phyloP scores from a whole-genome alignment of 257 asterid species.

The Solanum okadae region DNA sequence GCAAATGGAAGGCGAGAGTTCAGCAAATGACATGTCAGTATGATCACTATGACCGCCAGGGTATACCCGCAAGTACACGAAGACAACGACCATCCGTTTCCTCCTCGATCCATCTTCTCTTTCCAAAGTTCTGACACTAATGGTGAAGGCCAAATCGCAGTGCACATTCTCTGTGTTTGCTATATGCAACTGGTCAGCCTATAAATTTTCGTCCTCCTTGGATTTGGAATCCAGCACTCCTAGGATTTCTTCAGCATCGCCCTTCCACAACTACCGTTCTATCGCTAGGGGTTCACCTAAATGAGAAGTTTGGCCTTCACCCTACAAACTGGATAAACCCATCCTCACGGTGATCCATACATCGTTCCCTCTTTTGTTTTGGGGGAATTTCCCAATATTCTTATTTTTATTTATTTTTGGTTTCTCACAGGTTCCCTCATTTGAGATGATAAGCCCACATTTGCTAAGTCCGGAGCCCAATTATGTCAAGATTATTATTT shows the following conservation, averaged over 20 bases:
- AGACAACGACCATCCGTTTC: neutral
- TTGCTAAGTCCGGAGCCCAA: too few species aligned
- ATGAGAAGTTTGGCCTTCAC: neutral
- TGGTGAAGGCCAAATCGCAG: neutral
- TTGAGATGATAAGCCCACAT: too few species aligned
- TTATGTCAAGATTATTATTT: too few species aligned
- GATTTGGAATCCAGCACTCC: neutral
- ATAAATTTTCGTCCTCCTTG: neutral
- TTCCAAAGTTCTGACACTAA: neutral
- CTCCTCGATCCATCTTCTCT: slow-evolving; percentile 2
- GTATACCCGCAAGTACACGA: neutral
- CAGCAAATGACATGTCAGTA: slow-evolving; percentile 10
- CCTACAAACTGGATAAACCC: neutral
- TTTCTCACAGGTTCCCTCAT: too few species aligned
- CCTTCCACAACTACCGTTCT: neutral
- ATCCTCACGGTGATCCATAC: neutral
- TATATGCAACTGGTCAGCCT: neutral
- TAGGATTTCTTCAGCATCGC: neutral
- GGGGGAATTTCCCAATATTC: neutral
- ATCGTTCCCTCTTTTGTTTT: neutral
- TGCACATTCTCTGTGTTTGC: neutral
- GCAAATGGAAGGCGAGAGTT: neutral
- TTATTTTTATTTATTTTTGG: too few species aligned
- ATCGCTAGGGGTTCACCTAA: neutral
- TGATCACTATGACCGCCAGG: slow-evolving; percentile 9